Conservation (phyloP, 2,329 filamentous ascomycete genomes). For the Trichoderma atroviride region DNA sequence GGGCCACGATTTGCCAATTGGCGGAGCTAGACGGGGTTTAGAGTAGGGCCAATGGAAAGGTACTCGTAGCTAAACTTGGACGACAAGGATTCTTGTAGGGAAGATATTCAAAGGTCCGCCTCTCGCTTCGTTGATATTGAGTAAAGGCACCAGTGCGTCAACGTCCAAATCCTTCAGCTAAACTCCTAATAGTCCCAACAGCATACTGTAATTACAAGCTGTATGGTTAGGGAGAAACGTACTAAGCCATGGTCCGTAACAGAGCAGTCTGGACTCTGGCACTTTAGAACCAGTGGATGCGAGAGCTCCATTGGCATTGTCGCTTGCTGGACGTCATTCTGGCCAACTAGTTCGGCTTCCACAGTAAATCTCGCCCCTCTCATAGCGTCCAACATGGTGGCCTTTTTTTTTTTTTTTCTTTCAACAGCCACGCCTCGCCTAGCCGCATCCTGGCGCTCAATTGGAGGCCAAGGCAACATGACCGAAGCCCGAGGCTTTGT, state of each 20-base stretch:
- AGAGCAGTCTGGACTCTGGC: neutral
- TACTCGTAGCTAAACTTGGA: neutral
- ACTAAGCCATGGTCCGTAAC: neutral
- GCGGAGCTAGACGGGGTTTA: conserved; percentile 6
- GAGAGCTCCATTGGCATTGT: neutral
- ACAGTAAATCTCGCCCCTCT: conserved; percentile 12
- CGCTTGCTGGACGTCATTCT: conserved; percentile 13
- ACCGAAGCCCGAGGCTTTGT: conserved; percentile 17
- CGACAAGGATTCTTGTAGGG: neutral
- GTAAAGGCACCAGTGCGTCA: neutral
- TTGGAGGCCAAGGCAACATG: neutral
- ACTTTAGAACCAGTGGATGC: neutral
- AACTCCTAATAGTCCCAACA: neutral
- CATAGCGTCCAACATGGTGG: neutral
- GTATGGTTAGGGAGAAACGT: neutral
- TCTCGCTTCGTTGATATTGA: neutral
- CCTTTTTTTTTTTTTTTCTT: neutral
- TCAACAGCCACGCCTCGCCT: neutral
- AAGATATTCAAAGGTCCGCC: neutral
- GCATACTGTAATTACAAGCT: neutral
- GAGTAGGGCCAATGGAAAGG: conserved; percentile 1
- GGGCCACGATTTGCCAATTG: conserved; percentile 17
- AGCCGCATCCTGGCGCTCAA: neutral
- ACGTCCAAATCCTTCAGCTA: neutral
- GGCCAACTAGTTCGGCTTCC: neutral